These are phyloP conservation scores for Hymenoscyphus albidus DNA, from an alignment of 2,329 filamentous ascomycete species.

Conservation along the genomic window DNA sequence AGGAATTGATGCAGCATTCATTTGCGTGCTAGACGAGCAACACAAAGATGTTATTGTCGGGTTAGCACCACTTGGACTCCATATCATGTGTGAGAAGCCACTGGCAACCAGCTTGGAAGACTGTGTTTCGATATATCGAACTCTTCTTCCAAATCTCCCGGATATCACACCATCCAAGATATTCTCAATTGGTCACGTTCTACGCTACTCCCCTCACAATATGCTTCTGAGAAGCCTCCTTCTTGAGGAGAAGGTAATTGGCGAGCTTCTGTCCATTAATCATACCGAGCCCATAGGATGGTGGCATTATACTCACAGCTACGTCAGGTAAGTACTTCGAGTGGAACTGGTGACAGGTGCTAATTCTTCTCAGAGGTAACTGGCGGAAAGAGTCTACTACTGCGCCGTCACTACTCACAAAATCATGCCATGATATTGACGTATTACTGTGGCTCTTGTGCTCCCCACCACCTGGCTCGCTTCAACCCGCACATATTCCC, in stretches of 20 bases:
- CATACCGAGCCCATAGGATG: conserved; percentile 94
- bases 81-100: conserved; percentile 95
- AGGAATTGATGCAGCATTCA: conserved; percentile 55
- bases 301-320: conserved; percentile 93
- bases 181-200: conserved; percentile 90
- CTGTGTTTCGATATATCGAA: conserved; percentile 69
- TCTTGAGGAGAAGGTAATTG: conserved; percentile 70
- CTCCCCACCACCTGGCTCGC: conserved; percentile 45
- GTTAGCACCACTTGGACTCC: conserved; percentile 66
- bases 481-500: conserved; percentile 64
- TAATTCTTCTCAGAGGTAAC: conserved; percentile 61
- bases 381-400: conserved; percentile 78
- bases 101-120: conserved; percentile 75
- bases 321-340: conserved; percentile 56
- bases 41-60: conserved; percentile 78
- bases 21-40: conserved; percentile 81
- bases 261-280: conserved; percentile 79
- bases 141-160: conserved; percentile 43
- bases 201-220: conserved; percentile 65
- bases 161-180: conserved; percentile 44
- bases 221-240: conserved; percentile 76
- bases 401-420: conserved; percentile 84
- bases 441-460: conserved; percentile 87
- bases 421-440: conserved; percentile 95
- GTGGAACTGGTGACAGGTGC: neutral